Base-by-base conservation (phyloP, 2,329 filamentous ascomycete genomes). In the Arthrobotrys sinensis region DNA sequence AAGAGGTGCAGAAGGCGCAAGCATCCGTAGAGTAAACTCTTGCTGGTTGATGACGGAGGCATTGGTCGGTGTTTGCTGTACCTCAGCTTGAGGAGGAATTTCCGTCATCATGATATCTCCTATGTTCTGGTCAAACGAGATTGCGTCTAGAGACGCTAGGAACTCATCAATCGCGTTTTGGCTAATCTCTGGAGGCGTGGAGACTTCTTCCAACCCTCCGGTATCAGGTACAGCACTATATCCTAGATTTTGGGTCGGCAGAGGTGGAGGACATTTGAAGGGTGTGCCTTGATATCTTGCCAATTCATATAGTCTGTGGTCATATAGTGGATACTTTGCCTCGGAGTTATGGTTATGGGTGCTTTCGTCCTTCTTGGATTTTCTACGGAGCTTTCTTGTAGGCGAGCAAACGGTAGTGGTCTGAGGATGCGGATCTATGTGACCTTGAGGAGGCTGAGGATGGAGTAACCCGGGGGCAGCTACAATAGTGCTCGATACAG, bases 281-380 rank as follows among this genome's bases (percentile, higher is more conserved):
- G 52, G 52, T 64, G 10, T 45, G 10, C 62, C 38, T 4, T 64
- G 40, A 12, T 48, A 14, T 32, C 34, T 71, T 11, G 66, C 67
- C 19, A 40, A 28, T 24, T 78, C 62, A 36, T 72, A 72, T 1
- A 78, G 12, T 38, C 67, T 78, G 10, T 36, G 43, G 36, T 78
- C 75, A 12, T 40, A 63, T 10, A 48, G 14, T 6, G 67, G 62
- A 14, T 45, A 46, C 14, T 64, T 72, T 6, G 75, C 67, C 19
- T 78, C 52, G 4, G 16, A 14, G 34, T 38, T 68, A 43, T 67
- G 53, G 28, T 78, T 48, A 34, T 67, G 66, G 12, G 75, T 78
- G 45, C 75, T 78, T 19, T 72, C 75, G 0, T 78, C 75, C 43
- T 48, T 72, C n/a, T 78, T 78, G 8, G 75, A 78, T 28, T 43